A percentile compares a stretch with the other conserved stretches of the same genome.
Evolutionary conservation across 257 asterid species (phyloP).

Genomic region (Solanum bulbocastanum): DNA sequence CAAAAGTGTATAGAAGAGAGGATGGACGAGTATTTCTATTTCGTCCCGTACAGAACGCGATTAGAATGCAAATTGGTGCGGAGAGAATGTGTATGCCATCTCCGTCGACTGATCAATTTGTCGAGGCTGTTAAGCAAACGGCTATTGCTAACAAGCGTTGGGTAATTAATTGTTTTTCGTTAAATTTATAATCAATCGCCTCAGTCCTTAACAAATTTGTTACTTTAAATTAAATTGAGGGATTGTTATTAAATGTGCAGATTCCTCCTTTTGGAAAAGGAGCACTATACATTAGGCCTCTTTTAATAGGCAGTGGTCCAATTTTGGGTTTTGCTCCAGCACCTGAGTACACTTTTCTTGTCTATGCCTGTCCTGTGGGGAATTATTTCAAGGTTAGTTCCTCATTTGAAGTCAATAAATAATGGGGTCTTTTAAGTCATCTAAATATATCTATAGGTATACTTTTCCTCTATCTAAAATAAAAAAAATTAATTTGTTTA

Average conservation of each 20-base stretch:
- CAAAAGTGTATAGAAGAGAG: conserved; percentile 51
- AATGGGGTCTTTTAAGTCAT: too few relatives aligned
- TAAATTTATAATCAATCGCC: background rate
- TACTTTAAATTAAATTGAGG: background rate
- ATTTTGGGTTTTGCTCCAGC: conserved; percentile 73
- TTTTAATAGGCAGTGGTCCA: conserved; percentile 81
- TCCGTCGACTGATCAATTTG: conserved; percentile 48
- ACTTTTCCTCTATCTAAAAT: too few relatives aligned
- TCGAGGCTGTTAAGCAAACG: conserved; percentile 59
- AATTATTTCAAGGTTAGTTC: conserved; percentile 88
- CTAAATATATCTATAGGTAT: too few relatives aligned
- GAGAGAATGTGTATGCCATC: conserved; percentile 73
- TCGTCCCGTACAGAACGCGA: conserved; percentile 64
- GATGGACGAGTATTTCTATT: conserved; percentile 53
- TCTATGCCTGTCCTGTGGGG: conserved; percentile 84
- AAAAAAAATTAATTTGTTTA: too few relatives aligned
- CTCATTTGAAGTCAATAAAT: too few relatives aligned
- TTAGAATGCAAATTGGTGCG: conserved; percentile 79
- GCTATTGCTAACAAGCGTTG: conserved; percentile 67
- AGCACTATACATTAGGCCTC: conserved; percentile 71
- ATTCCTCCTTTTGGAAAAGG: conserved; percentile 90
- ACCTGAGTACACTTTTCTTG: conserved; percentile 63
- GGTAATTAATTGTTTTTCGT: conserved; percentile 34
- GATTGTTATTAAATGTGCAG: conserved; percentile 27
- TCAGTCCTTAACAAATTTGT: background rate